Base-by-base conservation (phyloP, 352 stramenopile species). In the Globisporangium takayamanum region DNA sequence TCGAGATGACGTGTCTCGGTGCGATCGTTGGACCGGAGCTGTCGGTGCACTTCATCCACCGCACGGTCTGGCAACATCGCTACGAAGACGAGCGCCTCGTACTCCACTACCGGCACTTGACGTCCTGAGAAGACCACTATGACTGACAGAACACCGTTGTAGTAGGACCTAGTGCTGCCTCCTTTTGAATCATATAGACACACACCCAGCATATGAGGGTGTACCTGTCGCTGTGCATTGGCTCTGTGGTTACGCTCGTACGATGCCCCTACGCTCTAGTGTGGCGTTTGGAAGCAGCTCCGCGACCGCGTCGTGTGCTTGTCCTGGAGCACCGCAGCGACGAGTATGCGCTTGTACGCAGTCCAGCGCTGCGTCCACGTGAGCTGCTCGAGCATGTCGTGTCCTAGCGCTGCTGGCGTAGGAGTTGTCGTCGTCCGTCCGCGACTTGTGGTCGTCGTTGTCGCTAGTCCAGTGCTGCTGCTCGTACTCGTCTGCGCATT, bases 21-120 rank as follows among this genome's bases (percentile, higher is more conserved):
- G 62, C 74, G 22, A 84, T 69, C 0, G 76, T 89, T 18, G 80
- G 80, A 0, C 78, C 74, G 15, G 80, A 88, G 33, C 70, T 88
- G 5, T 89, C 80, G 22, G 66, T 85, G 41, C 61, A 76, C 36
- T 88, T 89, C 60, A 84, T 88, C 46, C 64, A 78, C 42, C 75
- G 76, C 30, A 88, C 78, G 44, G 84, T 88, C 41, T 87, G 80
- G 80, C 69, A 86, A 42, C 69, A 69, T 50, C 71, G 84, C 55
- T 72, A 76, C 50, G 64, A 80, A 50, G 63, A 66, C 12, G 64
- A 69, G 28, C 70, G 60, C 30, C 71, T 89, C 22, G 65, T 84
- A 37, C 60, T 89, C 42, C 68, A 83, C 51, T 89, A 87, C 63
- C 71, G 74, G 18, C 47, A 66, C 37, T 5, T 76, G 36, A 42